Base-by-base conservation (phyloP, 352 stramenopile genomes). In the Globisporangium cystogenes region DNA sequence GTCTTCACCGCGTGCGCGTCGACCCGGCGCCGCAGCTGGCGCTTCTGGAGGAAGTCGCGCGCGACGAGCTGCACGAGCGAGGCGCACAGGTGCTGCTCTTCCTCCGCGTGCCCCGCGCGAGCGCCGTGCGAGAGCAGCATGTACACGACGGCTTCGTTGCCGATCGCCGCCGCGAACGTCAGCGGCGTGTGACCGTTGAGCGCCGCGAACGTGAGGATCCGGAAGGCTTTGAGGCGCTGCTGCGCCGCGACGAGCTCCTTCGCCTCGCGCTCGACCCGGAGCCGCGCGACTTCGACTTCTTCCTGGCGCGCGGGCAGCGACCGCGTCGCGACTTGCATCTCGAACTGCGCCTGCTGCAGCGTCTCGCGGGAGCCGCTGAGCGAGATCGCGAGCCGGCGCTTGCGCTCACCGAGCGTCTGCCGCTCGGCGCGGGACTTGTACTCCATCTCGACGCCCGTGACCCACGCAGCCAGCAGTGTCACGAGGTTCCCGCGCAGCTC, bases 91-190 rank as follows among this genome's bases (percentile, higher is more conserved):
- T 64, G 43, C 10, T 75, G 73, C 46, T 90, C 76, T 37, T 87
- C 76, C 14, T 69, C 66, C 0, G 59, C 48, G 26, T 80, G 64
- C 0, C 74, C 74, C 18, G 57, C 67, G n/a, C 51, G 59, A 6
- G 75, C 82, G 10, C 82, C 79, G 33, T 86, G 70, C 0, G 72
- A 70, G 1, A 93, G 50, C 40, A 93, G 53, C 65, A 88, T 74
- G 53, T 89, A 72, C 15, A 87, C 74, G 40, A 90, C 82, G 1
- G 77, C 76, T 10, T 93, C 79, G 49, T 93, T 93, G 0, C 82
- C 82, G 8, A 90, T 57, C 0, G 68, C 74, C 8, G 71, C 67
- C 1, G 82, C 79, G 57, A 89, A 93, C 2, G 69, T 82, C 36
- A 93, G 56, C 8, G 82, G 66, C 7, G 79, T 90, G 55, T 93